These are phyloP conservation scores for Colletotrichum musae DNA, from an alignment of 2,329 filamentous ascomycete genomes.

Conservation along the genomic window DNA sequence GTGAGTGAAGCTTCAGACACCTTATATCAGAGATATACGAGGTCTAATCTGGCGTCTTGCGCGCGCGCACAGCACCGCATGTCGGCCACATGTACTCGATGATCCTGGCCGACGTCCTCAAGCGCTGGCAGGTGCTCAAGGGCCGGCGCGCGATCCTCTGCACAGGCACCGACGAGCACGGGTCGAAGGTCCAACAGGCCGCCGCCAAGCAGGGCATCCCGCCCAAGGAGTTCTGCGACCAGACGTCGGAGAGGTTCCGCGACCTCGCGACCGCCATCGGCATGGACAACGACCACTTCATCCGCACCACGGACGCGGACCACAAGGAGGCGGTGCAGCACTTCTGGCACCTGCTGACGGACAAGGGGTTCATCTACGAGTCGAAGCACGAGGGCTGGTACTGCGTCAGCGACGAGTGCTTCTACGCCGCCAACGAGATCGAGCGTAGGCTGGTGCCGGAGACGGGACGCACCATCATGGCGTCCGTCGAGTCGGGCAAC, in stretches of 20 bases:
- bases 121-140: conserved; percentile 88
- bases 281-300: conserved; percentile 87
- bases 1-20: conserved; percentile 60
- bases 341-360: conserved; percentile 87
- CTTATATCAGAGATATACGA: not conserved
- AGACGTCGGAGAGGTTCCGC: conserved; percentile 84
- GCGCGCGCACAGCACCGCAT: conserved; percentile 78
- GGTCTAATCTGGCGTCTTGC: conserved; percentile 42
- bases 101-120: conserved; percentile 90
- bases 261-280: conserved; percentile 78
- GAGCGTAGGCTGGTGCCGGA: conserved; percentile 81
- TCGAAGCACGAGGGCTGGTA: conserved; percentile 96
- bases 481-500: conserved; percentile 88
- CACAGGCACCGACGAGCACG: conserved; percentile 97
- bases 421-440: conserved; percentile 85
- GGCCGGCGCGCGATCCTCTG: conserved; percentile 80
- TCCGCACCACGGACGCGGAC: conserved; percentile 88
- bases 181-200: conserved; percentile 95
- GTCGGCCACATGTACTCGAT: conserved; percentile 96
- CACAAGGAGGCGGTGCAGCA: conserved; percentile 90
- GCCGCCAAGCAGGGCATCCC: conserved; percentile 78
- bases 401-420: conserved; percentile 95
- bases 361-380: conserved; percentile 85
- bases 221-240: conserved; percentile 90
- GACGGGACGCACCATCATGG: conserved; percentile 87